A percentile compares a stretch with the other conserved stretches of the same genome.
These are phyloP conservation scores for Nannizzia gypsea DNA, from an alignment of 2,329 filamentous ascomycete species.

Conservation along the genomic window DNA sequence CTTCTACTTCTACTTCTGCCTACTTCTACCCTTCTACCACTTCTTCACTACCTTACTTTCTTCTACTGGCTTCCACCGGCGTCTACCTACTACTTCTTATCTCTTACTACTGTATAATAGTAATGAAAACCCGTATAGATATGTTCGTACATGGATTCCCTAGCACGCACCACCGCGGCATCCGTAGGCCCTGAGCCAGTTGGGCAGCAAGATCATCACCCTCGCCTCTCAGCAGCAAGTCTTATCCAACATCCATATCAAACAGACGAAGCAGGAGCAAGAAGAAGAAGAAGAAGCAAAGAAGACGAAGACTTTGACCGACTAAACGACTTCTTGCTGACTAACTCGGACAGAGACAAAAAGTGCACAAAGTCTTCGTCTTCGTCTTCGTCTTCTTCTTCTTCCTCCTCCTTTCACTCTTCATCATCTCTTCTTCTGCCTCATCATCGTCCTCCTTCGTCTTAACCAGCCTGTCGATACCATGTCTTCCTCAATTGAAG, in stretches of 20 bases:
- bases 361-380: not conserved
- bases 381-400: not conserved
- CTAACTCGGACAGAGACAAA: not conserved
- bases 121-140: not conserved
- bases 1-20: not conserved
- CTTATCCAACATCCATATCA: not conserved
- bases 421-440: not conserved
- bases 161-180: not conserved
- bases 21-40: not conserved
- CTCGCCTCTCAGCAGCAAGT: not conserved
- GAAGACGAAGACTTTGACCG: not conserved
- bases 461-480: not conserved
- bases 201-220: not conserved
- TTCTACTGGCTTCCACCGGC: not conserved
- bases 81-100: not conserved
- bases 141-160: not conserved
- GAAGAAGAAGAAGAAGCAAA: not conserved
- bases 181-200: not conserved
- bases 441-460: not conserved
- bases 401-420: not conserved
- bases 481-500: conserved; percentile 9
- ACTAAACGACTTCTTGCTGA: not conserved
- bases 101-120: not conserved
- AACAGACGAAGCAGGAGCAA: not conserved
- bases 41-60: not conserved